Conservation (phyloP, 2,329 filamentous ascomycete genomes). For the Venturia nashicola region DNA sequence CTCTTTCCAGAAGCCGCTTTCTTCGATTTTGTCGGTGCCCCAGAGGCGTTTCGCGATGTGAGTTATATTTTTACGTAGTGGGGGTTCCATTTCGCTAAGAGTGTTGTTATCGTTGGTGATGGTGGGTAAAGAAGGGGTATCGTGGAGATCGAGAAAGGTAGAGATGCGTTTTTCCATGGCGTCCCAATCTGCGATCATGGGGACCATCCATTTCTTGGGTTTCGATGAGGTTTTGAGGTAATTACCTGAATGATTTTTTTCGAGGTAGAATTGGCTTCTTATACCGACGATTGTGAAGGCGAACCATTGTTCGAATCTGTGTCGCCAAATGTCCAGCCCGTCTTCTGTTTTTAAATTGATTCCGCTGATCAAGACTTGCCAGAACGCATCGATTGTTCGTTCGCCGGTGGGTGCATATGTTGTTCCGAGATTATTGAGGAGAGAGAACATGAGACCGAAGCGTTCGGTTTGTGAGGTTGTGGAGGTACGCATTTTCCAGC, state of each 20-base stretch:
- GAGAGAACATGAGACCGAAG: slow-evolving; percentile 9
- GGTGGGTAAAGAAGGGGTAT: not conserved
- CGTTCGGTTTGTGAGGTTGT: not conserved
- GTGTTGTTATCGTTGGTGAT: not conserved
- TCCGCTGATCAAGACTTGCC: slow-evolving; percentile 9
- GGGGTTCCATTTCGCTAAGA: not conserved
- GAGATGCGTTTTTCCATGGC: slow-evolving; percentile 5
- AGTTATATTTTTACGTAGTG: not conserved
- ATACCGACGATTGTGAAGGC: slow-evolving; percentile 5
- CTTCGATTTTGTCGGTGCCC: not conserved
- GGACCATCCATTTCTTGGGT: slow-evolving; percentile 6
- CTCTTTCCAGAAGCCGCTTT: not conserved
- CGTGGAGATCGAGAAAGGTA: slow-evolving; percentile 8
- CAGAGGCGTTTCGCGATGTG: slow-evolving; percentile 2
- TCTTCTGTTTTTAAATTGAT: slow-evolving; percentile 2
- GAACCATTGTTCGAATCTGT: slow-evolving; percentile 8
- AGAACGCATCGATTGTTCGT: slow-evolving; percentile 8
- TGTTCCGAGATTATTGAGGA: slow-evolving; percentile 6
- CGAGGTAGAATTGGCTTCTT: not conserved
- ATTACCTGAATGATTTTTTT: not conserved
- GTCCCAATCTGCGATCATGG: slow-evolving; percentile 7
- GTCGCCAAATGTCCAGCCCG: not conserved
- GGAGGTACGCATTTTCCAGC: not conserved
- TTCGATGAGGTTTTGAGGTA: not conserved
- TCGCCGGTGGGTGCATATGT: slow-evolving; percentile 6